Percentiles rank a stretch among this genome's conserved stretches.
Conservation (phyloP, 2,329 filamentous ascomycete genomes). For the Ilyonectria robusta region DNA sequence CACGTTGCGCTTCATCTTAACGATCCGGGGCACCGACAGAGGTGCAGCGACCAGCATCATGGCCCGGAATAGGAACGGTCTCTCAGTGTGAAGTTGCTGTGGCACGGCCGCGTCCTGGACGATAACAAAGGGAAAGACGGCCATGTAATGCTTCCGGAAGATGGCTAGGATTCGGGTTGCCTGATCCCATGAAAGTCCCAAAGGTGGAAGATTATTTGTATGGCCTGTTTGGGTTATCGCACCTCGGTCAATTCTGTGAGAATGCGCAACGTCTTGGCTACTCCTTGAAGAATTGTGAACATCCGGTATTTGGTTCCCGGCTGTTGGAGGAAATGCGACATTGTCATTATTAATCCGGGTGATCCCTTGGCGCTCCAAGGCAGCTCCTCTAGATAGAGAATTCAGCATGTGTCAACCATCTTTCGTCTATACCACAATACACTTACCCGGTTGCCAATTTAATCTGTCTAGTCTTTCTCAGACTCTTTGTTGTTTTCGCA, state of each 20-base stretch:
- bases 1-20: conserved; percentile 59
- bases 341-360: not conserved
- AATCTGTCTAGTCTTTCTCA: conserved; percentile 52
- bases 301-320: not conserved
- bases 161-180: conserved; percentile 52
- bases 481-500: conserved; percentile 47
- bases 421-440: not conserved
- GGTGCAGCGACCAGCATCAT: conserved; percentile 56
- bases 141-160: conserved; percentile 52
- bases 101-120: conserved; percentile 50
- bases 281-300: not conserved
- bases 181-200: conserved; percentile 57
- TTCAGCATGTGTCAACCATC: not conserved
- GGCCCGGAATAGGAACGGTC: conserved; percentile 57
- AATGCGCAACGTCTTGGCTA: no score
- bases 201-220: conserved; percentile 41
- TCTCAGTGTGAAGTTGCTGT: conserved; percentile 49
- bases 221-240: conserved; percentile 5
- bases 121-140: conserved; percentile 57
- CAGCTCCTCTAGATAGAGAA: not conserved
- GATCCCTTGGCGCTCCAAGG: not conserved
- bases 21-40: conserved; percentile 45
- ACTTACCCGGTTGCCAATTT: conserved; percentile 46
- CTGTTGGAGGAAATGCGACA: not conserved
- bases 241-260: not conserved